Conservation (phyloP, 2,329 filamentous ascomycete species). For the Pyrenophora teres region DNA sequence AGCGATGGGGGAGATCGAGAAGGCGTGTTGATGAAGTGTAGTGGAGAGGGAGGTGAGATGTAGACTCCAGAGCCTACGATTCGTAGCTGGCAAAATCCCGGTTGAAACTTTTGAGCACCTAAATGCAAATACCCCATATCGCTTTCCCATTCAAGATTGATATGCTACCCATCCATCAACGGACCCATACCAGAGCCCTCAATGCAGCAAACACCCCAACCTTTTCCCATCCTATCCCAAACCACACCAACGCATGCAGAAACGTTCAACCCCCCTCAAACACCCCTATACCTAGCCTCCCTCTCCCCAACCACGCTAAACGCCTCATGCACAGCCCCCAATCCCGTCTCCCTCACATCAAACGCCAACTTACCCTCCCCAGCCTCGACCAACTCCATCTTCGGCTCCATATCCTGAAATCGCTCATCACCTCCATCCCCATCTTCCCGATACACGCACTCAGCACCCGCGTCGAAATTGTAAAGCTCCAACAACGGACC, state of each 20-base stretch:
- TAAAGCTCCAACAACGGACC: slow-evolving; percentile 35
- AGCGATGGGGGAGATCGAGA: slow-evolving; percentile 1
- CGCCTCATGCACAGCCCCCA: slow-evolving; percentile 4
- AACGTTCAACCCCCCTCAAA: neutral
- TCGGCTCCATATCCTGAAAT: neutral
- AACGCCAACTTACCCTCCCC: neutral
- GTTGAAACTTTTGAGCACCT: too few species aligned
- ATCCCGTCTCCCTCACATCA: slow-evolving; percentile 11
- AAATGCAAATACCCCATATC: too few species aligned
- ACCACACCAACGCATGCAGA: neutral
- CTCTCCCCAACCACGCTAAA: slow-evolving; percentile 5
- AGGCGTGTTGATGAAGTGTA: neutral
- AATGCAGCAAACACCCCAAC: too few species aligned
- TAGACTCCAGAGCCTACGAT: too few species aligned
- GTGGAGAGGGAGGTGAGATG: neutral
- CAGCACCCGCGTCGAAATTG: slow-evolving; percentile 17
- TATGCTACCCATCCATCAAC: too few species aligned
- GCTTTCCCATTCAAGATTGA: too few species aligned
- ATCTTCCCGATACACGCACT: neutral
- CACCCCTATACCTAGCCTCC: slow-evolving; percentile 5
- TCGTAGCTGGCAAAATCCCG: too few species aligned
- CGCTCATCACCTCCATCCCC: neutral
- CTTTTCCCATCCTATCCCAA: neutral
- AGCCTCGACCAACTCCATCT: neutral
- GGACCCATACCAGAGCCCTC: too few species aligned